Evolutionary conservation across 106 monocot species (phyloP).

Genomic region (Acorus calamus): DNA sequence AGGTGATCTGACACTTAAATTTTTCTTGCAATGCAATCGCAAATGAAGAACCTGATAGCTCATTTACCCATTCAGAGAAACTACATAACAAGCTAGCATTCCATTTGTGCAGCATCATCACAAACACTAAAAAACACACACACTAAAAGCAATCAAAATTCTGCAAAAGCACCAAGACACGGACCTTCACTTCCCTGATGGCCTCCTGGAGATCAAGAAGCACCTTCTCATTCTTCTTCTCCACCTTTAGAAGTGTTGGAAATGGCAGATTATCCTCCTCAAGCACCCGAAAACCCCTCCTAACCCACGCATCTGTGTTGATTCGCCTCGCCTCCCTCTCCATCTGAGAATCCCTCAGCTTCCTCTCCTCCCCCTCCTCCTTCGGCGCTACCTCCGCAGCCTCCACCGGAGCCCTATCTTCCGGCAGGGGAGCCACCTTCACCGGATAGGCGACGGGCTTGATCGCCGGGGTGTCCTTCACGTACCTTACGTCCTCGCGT

Average conservation of each 20-base stretch:
- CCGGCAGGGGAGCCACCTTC: conserved; percentile 71
- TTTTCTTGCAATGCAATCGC: too few relatives aligned
- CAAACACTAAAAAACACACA: not conserved
- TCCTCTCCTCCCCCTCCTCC: conserved; percentile 6
- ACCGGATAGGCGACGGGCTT: conserved; percentile 57
- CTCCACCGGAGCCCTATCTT: conserved; percentile 23
- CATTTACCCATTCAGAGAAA: too few relatives aligned
- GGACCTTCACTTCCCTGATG: conserved; percentile 78
- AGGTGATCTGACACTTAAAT: too few relatives aligned
- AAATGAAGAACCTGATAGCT: too few relatives aligned
- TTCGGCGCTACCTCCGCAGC: conserved; percentile 12
- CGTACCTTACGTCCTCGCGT: conserved; percentile 60
- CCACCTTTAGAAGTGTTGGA: conserved; percentile 46
- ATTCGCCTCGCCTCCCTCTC: conserved; percentile 58
- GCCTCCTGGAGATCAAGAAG: conserved; percentile 52
- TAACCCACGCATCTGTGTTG: conserved; percentile 26
- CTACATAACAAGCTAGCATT: too few relatives aligned
- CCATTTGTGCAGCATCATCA: not conserved
- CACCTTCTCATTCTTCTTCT: conserved; percentile 44
- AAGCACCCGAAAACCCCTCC: conserved; percentile 34
- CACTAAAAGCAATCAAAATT: not conserved
- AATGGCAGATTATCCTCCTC: conserved; percentile 70
- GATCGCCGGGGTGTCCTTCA: conserved; percentile 56
- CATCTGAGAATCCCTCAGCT: conserved; percentile 29
- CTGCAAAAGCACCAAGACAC: conserved; percentile 2